phyloP scores from a whole-genome alignment of 2,329 filamentous ascomycete species.

The Metarhizium humberi region DNA sequence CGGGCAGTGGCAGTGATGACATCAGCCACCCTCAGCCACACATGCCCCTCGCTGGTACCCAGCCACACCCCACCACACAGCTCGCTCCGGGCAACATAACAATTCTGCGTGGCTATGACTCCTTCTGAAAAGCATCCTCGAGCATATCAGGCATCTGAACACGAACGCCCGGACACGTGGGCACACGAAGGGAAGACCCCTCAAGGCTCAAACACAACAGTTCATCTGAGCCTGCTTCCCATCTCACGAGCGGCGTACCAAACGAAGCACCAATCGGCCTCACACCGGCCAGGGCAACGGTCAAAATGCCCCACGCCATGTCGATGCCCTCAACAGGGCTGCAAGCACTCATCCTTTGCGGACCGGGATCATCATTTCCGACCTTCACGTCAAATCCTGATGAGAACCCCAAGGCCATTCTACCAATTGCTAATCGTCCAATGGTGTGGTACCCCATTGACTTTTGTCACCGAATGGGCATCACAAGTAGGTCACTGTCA shows the following conservation, averaged over 20 bases:
- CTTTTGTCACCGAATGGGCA: slow-evolving; percentile 73
- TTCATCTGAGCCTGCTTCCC: not conserved
- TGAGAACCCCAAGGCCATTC: slow-evolving; percentile 71
- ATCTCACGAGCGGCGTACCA: not conserved
- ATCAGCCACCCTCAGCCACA: slow-evolving; percentile 3
- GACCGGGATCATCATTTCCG: slow-evolving; percentile 70
- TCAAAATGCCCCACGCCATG: slow-evolving; percentile 63
- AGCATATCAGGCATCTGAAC: not conserved
- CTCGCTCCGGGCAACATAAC: not conserved
- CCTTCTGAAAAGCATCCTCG: not conserved
- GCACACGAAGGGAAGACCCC: not conserved
- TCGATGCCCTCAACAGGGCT: slow-evolving; percentile 67
- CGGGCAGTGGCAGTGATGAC: not conserved
- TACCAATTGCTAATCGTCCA: slow-evolving; percentile 74
- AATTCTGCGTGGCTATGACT: slow-evolving; percentile 5
- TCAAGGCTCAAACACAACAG: not conserved
- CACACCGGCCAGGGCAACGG: not conserved
- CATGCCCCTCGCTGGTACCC: not conserved
- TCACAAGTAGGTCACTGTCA: slow-evolving; percentile 49
- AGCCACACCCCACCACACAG: not conserved
- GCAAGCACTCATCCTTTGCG: slow-evolving; percentile 75
- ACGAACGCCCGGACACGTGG: not conserved
- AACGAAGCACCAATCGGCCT: not conserved
- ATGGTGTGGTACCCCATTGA: slow-evolving; percentile 89
- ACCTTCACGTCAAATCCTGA: slow-evolving; percentile 75